Base-by-base conservation (phyloP, 2,329 filamentous ascomycete species). In the Epichloe baconii region DNA sequence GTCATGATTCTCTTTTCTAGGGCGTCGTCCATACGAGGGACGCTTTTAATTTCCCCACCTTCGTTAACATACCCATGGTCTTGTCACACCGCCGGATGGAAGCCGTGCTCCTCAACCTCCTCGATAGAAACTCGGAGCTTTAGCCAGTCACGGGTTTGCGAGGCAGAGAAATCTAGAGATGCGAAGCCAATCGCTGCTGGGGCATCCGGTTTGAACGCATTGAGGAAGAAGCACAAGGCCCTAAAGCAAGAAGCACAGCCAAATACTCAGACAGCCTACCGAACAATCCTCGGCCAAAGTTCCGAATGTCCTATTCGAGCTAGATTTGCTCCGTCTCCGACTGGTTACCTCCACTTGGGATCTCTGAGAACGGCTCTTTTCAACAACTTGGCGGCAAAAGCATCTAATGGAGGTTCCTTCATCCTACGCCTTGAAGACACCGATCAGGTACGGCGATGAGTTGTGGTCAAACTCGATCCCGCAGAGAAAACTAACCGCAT, bases 291-390 rank as follows among this genome's bases (percentile, higher is more conserved):
- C 2, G 66, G 66, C 12, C 62, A 68, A 47, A 60, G 58, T 80
- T 80, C 53, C 76, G 88, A 65, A 88, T 52, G 59, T 12, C 66
- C 67, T 12, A 67, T 70, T 46, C 58, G 67, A 34, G 62, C 93
- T 17, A 83, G 93, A 45, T 98, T 98, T 67, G 93, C 94, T 1
- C 93, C 93, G 0, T 97, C 93, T 1, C 93, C 93, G 0, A 98
- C 93, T 0, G 93, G 93, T 1, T 90, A 91, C 61, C 76, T 98
- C 23, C 93, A 98, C 68, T 74, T 98, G 12, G 93, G 93, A 4
- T 95, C 90, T 0, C 68, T 98, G 37, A 78, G 93, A 53, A 98
- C 93, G 0, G 94, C 94, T 0, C 69, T 98, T n/a, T 97, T 89
- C 72, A 97, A 95, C 62, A 96, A 91, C 58, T 72, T 98, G 4